Evolutionary conservation across 805 yeast species (phyloP), one percentile per base, ranked within the genome.

Genomic region (Pichia cabralensis): DNA sequence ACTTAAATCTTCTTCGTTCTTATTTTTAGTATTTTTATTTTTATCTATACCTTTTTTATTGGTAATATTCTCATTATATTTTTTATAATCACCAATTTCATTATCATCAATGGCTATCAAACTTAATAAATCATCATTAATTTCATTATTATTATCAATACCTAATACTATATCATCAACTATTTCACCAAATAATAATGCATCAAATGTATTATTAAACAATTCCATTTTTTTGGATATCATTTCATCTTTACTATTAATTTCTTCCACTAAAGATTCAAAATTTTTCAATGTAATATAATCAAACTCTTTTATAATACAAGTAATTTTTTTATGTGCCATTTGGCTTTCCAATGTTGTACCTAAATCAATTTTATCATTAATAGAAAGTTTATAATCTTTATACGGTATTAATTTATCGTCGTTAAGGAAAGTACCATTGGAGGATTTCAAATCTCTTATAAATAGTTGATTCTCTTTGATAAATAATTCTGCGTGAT

Each of bases 371-470:
- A 92, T 68, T n/a, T 73, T 65, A 56, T 92, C 98, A 18, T 83
- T 88, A n/a, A 76, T 65, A 36, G 75, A 67, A 32, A 92, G 58
- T 45, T 77, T 83, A 15, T 71, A 73, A 28, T 74, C 80, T 34
- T 66, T 67, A 26, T 76, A 83, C 12, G 68, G 61, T 26, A 73
- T 70, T 9, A 92, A 66, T 42, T 86, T 76, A 27, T 60, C 65
- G 22, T 77, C 83, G 55, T 92, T 92, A 31, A 92, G 73, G 55
- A 80, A 94, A 0, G 98, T 89, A 8, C 99, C 99, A 57, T 92
- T 92, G 17, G 95, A 81, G 3, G 94, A 80, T 38, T 86, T 85
- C 50, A 86, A 69, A 60, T 92, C 99, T 45, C 78, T 74, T 18
- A 92, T 69, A 66, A 68, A 84, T 15, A 94, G 67, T 18, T 55